phyloP scores from a whole-genome alignment of 2,329 filamentous ascomycete genomes.

The Hypoxylon sp. region DNA sequence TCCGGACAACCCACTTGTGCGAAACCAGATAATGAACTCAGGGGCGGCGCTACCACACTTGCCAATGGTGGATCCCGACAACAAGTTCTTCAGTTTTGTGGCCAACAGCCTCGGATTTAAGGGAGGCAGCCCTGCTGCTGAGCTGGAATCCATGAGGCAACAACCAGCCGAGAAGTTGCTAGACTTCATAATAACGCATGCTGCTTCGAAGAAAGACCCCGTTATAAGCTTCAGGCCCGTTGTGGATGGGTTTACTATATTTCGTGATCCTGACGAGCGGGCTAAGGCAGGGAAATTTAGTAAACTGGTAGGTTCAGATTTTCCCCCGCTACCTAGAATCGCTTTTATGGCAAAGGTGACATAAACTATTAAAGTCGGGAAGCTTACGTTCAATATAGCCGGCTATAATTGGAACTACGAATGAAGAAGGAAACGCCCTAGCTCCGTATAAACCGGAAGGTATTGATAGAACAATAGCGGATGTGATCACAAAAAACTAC shows the following conservation, averaged over 20 bases:
- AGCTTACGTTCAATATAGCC: slow-evolving; percentile 9
- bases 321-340: not conserved
- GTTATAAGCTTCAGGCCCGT: slow-evolving; percentile 7
- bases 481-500: slow-evolving; percentile 1
- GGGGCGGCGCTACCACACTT: slow-evolving; percentile 2
- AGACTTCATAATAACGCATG: slow-evolving; percentile 2
- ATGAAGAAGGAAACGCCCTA: slow-evolving; percentile 14
- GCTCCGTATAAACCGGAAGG: slow-evolving; percentile 11
- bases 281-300: slow-evolving; percentile 12
- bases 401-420: slow-evolving; percentile 15
- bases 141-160: slow-evolving; percentile 14
- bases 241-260: slow-evolving; percentile 12
- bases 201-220: slow-evolving; percentile 1
- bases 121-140: not conserved
- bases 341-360: not conserved
- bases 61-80: slow-evolving; percentile 1
- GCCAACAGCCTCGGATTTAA: not conserved
- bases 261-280: slow-evolving; percentile 14
- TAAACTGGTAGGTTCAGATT: slow-evolving; percentile 11
- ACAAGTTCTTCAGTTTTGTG: slow-evolving; percentile 4
- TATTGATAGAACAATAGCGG: not conserved
- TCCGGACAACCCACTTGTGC: slow-evolving; percentile 8
- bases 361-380: not conserved
- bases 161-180: slow-evolving; percentile 5
- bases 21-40: slow-evolving; percentile 20